Evolutionary conservation across 1,139 yeast species (phyloP).

Genomic region (Yamadazyma triangularis): DNA sequence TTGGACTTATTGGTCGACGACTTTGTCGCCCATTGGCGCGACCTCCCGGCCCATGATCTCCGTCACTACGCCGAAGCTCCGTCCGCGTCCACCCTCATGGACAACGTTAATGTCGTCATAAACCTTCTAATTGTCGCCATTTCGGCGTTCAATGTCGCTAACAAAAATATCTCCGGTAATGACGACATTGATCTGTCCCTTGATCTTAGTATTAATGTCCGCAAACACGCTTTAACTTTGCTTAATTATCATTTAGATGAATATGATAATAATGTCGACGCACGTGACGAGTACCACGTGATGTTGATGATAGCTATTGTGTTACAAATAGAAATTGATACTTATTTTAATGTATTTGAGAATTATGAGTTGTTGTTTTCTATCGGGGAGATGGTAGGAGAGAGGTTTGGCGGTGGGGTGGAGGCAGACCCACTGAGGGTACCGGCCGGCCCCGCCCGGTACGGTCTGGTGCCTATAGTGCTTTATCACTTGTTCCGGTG

Average conservation of each 20-base stretch:
- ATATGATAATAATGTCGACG: conserved; percentile 28
- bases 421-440: too few species aligned
- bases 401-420: too few species aligned
- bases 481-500: too few species aligned
- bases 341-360: conserved; percentile 36
- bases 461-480: too few species aligned
- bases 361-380: conserved; percentile 41
- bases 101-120: too few species aligned
- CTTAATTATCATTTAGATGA: conserved; percentile 42
- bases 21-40: too few species aligned
- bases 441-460: too few species aligned
- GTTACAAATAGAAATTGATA: conserved; percentile 36
- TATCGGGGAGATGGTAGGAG: conserved; percentile 35
- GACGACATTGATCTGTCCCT: conserved; percentile 23
- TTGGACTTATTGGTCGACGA: too few species aligned
- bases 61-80: too few species aligned
- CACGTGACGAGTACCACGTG: conserved; percentile 19
- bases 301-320: conserved; percentile 27
- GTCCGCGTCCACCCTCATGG: too few species aligned
- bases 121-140: conserved; percentile 24
- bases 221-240: conserved; percentile 34
- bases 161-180: conserved; percentile 8
- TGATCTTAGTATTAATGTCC: conserved; percentile 28
- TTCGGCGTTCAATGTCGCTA: conserved; percentile 20
- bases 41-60: too few species aligned